These are phyloP conservation scores for Aspergillus novofumigatus DNA, from an alignment of 2,329 filamentous ascomycete genomes.

Conservation along the genomic window DNA sequence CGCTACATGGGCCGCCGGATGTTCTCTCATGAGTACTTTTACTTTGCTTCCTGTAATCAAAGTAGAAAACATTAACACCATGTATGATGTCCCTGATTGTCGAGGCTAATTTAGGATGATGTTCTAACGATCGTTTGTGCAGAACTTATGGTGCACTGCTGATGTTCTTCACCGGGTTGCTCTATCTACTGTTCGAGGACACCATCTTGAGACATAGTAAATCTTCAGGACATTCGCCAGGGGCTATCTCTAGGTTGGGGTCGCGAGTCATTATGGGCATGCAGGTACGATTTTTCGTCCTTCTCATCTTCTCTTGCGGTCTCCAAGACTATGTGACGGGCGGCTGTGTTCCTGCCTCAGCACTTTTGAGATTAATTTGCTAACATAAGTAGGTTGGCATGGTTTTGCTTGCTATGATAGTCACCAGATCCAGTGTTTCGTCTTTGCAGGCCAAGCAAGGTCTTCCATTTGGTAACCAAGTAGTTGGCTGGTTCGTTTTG, in stretches of 20 bases:
- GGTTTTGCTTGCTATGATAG: constrained; percentile 72
- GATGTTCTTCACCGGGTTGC: constrained; percentile 70
- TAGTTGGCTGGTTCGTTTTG: constrained; percentile 77
- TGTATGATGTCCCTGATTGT: constrained; percentile 49
- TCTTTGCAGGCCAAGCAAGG: constrained; percentile 82
- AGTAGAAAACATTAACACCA: constrained; percentile 67
- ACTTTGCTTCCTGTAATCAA: constrained; percentile 87
- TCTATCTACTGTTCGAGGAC: constrained; percentile 79
- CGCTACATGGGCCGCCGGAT: constrained; percentile 70
- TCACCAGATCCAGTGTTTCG: constrained; percentile 80
- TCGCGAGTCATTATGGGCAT: constrained; percentile 44
- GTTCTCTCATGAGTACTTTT: constrained; percentile 80
- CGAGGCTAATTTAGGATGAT: neutral
- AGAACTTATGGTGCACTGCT: constrained; percentile 70
- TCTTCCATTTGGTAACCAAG: constrained; percentile 79
- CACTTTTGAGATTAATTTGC: neutral
- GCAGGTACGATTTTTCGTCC: constrained; percentile 32
- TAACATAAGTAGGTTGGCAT: constrained; percentile 59
- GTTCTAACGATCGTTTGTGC: constrained; percentile 7
- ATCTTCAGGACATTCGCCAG: constrained; percentile 16
- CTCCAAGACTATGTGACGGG: neutral
- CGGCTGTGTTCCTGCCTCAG: neutral
- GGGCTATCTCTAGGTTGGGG: constrained; percentile 23
- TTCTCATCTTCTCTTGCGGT: neutral
- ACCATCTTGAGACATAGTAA: constrained; percentile 46